phyloP scores from a whole-genome alignment of 345 rosid genomes.

The Sisymbrium irio region DNA sequence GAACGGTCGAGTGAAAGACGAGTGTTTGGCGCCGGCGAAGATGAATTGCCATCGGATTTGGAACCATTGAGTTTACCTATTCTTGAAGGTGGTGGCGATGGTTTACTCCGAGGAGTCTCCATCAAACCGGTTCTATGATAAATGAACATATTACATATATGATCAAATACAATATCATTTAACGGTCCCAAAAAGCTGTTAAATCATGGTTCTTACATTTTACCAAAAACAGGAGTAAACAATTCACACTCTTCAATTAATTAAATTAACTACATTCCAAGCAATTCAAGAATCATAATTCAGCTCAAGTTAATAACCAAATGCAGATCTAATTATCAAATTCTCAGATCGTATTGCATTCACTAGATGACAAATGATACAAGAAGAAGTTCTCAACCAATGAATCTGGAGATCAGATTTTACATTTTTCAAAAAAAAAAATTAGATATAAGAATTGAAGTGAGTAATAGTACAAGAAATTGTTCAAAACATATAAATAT shows the following conservation, averaged over 20 bases:
- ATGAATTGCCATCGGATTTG: constrained; percentile 59
- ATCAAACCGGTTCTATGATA: constrained; percentile 60
- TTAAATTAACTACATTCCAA: background rate
- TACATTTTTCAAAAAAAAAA: background rate
- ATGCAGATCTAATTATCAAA: constrained; percentile 20
- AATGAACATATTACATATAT: background rate
- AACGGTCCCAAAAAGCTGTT: background rate
- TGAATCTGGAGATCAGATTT: background rate
- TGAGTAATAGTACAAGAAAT: background rate
- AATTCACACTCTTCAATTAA: background rate
- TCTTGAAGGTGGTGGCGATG: constrained; percentile 64
- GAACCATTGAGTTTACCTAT: constrained; percentile 46
- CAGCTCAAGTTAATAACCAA: background rate
- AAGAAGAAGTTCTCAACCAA: background rate
- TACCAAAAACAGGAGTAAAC: background rate
- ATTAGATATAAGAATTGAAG: background rate
- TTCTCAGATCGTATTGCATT: background rate
- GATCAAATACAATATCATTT: background rate
- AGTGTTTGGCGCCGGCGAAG: constrained; percentile 48
- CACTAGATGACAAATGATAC: background rate
- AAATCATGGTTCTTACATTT: constrained; percentile 9
- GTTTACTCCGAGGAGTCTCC: constrained; percentile 76
- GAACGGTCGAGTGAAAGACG: constrained; percentile 71
- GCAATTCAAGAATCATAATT: background rate
- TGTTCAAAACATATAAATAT: background rate